Evolutionary conservation across 2,329 filamentous ascomycete species (phyloP).

Genomic region (Colletotrichum sp.): DNA sequence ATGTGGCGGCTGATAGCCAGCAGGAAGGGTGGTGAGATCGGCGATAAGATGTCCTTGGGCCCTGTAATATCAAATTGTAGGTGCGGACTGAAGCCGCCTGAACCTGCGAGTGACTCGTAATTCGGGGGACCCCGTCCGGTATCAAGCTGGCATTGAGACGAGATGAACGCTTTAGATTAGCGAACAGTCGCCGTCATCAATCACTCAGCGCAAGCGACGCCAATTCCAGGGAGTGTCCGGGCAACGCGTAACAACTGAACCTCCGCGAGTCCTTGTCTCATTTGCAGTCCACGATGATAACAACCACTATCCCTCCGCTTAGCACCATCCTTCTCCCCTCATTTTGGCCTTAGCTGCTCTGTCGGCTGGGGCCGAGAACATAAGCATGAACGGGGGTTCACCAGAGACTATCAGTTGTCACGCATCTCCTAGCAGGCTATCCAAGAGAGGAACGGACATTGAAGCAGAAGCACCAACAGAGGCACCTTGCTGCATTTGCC

Average conservation of each 20-base stretch:
- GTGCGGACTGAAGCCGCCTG: neutral
- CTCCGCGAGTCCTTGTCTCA: neutral
- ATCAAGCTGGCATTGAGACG: neutral
- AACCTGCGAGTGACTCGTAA: neutral
- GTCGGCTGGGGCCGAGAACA: neutral
- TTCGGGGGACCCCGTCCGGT: neutral
- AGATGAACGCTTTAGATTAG: slow-evolving; percentile 5
- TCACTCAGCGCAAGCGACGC: neutral
- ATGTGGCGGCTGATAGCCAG: neutral
- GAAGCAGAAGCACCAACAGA: neutral
- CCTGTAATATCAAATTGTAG: neutral
- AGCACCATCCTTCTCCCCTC: neutral
- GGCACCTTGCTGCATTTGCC: neutral
- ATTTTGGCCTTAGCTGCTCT: neutral
- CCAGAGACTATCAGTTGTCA: neutral
- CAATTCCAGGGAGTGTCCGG: neutral
- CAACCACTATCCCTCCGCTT: neutral
- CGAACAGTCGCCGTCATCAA: neutral
- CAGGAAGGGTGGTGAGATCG: neutral
- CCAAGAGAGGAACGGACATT: neutral
- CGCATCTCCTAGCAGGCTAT: neutral
- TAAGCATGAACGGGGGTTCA: neutral
- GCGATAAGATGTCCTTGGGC: neutral
- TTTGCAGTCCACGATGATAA: neutral
- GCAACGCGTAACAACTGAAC: neutral